phyloP scores from a whole-genome alignment of 225 moss, liverwort and hornwort genomes.

The Polytrichum commune region DNA sequence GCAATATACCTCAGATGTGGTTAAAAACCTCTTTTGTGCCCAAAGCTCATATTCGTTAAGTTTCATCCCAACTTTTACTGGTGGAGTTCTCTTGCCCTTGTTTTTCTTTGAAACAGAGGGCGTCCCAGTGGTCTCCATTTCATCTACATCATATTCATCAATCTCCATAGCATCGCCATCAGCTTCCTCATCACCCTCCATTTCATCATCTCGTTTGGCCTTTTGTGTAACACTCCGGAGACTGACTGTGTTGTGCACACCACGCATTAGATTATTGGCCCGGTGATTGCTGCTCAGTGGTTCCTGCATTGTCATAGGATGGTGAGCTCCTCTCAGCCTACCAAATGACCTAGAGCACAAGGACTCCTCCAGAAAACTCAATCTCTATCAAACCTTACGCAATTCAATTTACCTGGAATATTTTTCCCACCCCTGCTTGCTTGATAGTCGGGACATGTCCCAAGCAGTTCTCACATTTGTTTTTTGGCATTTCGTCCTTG shows the following conservation, averaged over 20 bases:
- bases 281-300: constrained; percentile 47
- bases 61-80: constrained; percentile 20
- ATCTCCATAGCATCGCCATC: constrained; percentile 39
- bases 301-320: constrained; percentile 36
- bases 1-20: constrained; percentile 68
- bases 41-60: constrained; percentile 35
- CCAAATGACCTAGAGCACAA: too few relatives aligned
- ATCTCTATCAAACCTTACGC: too few relatives aligned
- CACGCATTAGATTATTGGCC: constrained; percentile 63
- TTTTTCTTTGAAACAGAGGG: constrained; percentile 13
- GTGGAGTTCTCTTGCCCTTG: constrained; percentile 24
- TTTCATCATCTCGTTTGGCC: constrained; percentile 30
- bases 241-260: constrained; percentile 52
- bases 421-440: constrained; percentile 89
- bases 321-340: neutral
- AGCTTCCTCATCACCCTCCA: constrained; percentile 38
- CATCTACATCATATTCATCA: constrained; percentile 45
- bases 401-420: constrained; percentile 69
- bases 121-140: constrained; percentile 33
- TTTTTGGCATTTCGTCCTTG: constrained; percentile 53
- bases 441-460: constrained; percentile 63
- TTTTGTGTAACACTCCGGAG: constrained; percentile 37
- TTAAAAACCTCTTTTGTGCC: constrained; percentile 63
- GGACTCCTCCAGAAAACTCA: too few relatives aligned
- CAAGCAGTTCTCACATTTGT: constrained; percentile 87